Conservation (phyloP, 2,329 filamentous ascomycete species). For the Drechslerella coelobrocha region DNA sequence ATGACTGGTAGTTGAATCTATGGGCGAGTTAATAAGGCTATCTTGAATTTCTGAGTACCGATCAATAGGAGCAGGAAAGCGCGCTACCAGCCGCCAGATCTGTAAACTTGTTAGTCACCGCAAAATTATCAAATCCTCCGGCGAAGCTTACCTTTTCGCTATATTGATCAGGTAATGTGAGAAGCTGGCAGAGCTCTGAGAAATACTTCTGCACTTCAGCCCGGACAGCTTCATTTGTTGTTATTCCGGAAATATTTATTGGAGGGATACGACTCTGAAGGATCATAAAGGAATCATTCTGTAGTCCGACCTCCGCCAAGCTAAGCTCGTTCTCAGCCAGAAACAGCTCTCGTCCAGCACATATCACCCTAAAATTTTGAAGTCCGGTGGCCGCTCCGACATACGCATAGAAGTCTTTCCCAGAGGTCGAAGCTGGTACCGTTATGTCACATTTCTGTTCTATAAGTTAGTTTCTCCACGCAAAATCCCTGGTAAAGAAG, state of each 20-base stretch:
- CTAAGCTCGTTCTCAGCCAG: conserved; percentile 50
- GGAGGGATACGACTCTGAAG: conserved; percentile 38
- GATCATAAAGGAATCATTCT: conserved; percentile 49
- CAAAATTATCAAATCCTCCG: not conserved
- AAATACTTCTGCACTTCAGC: conserved; percentile 82
- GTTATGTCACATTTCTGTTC: conserved; percentile 47
- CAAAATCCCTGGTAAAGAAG: not conserved
- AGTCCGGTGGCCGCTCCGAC: conserved; percentile 27
- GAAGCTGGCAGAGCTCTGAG: conserved; percentile 79
- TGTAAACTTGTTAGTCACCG: conserved; percentile 1
- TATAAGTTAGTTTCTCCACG: conserved; percentile 4
- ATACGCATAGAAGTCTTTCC: conserved; percentile 41
- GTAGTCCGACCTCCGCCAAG: conserved; percentile 51
- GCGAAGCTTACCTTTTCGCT: conserved; percentile 31
- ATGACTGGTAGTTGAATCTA: conserved; percentile 27
- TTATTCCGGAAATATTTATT: conserved; percentile 17
- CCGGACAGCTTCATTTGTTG: conserved; percentile 65
- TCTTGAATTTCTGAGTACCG: conserved; percentile 43
- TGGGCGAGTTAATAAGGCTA: conserved; percentile 15
- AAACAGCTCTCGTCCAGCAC: conserved; percentile 52
- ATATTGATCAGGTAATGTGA: conserved; percentile 69
- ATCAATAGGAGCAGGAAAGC: conserved; percentile 33
- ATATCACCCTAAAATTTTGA: conserved; percentile 52
- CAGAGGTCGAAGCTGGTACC: conserved; percentile 22
- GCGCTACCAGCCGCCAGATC: conserved; percentile 44